Conservation (phyloP, 2,329 filamentous ascomycete genomes). For the Curvularia sp. region DNA sequence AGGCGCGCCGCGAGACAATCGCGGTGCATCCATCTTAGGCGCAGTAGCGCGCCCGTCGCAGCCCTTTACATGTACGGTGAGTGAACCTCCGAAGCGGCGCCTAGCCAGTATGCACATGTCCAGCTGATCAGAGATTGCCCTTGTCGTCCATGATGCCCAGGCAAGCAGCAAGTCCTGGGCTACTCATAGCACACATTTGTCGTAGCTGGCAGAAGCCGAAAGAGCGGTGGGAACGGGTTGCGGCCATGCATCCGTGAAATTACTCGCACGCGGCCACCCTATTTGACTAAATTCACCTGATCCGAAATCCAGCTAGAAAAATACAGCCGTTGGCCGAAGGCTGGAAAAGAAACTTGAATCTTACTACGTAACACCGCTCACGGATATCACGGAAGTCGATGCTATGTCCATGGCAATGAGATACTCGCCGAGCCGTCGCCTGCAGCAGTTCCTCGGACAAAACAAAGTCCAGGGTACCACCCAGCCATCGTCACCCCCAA, state of each 20-base stretch:
- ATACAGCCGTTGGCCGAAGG: constrained; percentile 6
- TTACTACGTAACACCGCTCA: neutral
- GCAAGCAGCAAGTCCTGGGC: neutral
- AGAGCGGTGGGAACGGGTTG: constrained; percentile 31
- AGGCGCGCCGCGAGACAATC: constrained; percentile 12
- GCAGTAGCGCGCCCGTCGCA: constrained; percentile 11
- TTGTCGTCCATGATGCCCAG: constrained; percentile 11
- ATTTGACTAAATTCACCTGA: constrained; percentile 12
- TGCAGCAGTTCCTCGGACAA: constrained; percentile 4
- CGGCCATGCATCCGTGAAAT: constrained; percentile 15
- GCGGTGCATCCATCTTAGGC: constrained; percentile 7
- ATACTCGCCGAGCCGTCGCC: constrained; percentile 4
- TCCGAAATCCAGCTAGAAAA: constrained; percentile 5
- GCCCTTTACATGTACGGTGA: constrained; percentile 24
- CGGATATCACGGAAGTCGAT: constrained; percentile 9
- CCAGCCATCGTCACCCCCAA: constrained; percentile 2
- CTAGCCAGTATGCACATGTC: constrained; percentile 24
- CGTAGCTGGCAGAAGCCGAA: constrained; percentile 20
- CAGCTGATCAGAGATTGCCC: constrained; percentile 30
- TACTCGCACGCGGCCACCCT: constrained; percentile 7
- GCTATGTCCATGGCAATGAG: neutral
- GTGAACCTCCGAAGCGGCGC: constrained; percentile 23
- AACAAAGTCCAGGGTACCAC: neutral
- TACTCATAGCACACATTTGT: constrained; percentile 12
- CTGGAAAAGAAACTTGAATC: neutral